phyloP scores from a whole-genome alignment of 2,329 filamentous ascomycete species.

The Aspergillus sp. region DNA sequence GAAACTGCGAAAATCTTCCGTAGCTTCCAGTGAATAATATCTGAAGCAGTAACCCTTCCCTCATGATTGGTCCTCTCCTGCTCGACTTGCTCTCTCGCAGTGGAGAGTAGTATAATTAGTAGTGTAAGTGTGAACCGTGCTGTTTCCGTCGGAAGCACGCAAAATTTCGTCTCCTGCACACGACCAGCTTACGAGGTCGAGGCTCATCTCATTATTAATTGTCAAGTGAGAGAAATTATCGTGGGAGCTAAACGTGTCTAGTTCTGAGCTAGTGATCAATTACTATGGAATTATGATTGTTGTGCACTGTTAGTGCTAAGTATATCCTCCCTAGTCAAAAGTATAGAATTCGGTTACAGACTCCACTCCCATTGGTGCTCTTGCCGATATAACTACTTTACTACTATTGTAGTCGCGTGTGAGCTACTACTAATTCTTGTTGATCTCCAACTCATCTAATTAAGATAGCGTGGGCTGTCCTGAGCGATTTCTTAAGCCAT shows the following conservation, averaged over 20 bases:
- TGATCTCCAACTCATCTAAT: not conserved
- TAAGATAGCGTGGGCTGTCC: not conserved
- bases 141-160: constrained; percentile 3
- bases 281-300: not conserved
- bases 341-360: not conserved
- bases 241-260: not conserved
- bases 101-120: constrained; percentile 7
- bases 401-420: not conserved
- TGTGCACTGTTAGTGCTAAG: constrained; percentile 2
- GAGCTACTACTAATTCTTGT: not conserved
- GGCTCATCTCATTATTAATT: constrained; percentile 8
- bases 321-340: not conserved
- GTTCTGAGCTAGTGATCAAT: not conserved
- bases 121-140: constrained; percentile 3
- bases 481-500: not conserved
- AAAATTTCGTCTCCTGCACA: not conserved
- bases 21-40: not conserved
- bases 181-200: not conserved
- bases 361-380: not conserved
- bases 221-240: not conserved
- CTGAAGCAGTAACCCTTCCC: not conserved
- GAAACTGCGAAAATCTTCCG: constrained; percentile 1
- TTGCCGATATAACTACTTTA: constrained; percentile 1
- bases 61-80: not conserved
- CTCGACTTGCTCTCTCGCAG: not conserved